A percentile compares a stretch with the other conserved stretches of the same genome.
phyloP scores from a whole-genome alignment of 1,284 basidiomycete species.

The Cerioporus squamosus region DNA sequence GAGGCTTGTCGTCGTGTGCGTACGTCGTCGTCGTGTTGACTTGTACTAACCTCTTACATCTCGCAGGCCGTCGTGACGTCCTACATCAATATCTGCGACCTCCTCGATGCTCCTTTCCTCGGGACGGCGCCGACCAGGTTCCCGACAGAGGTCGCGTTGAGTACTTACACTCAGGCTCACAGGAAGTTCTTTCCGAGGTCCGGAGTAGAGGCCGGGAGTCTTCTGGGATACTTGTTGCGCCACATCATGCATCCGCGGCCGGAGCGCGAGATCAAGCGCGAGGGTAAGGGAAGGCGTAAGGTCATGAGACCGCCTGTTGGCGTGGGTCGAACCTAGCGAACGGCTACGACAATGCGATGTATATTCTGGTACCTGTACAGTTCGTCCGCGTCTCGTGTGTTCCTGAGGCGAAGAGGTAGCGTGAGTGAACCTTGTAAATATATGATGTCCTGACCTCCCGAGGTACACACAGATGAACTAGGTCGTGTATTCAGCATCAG shows the following conservation, averaged over 20 bases:
- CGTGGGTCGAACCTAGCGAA: too few relatives aligned
- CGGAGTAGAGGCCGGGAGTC: conserved; percentile 37
- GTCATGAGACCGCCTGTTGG: too few relatives aligned
- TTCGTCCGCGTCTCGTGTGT: too few relatives aligned
- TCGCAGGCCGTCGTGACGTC: conserved; percentile 9
- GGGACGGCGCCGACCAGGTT: conserved; percentile 1
- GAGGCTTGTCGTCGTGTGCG: neutral
- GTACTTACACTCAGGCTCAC: conserved; percentile 34
- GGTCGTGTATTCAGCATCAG: too few relatives aligned
- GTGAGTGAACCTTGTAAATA: too few relatives aligned
- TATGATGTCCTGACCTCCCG: too few relatives aligned
- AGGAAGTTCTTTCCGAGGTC: conserved; percentile 36
- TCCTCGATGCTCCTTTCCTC: conserved; percentile 30
- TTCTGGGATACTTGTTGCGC: conserved; percentile 30
- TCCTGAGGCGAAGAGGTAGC: too few relatives aligned
- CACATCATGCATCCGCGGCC: neutral
- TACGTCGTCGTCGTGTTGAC: neutral
- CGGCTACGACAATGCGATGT: too few relatives aligned
- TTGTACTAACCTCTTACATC: neutral
- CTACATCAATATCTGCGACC: conserved; percentile 42
- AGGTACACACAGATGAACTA: too few relatives aligned
- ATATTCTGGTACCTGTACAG: too few relatives aligned
- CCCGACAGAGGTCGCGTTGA: neutral
- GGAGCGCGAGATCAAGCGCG: neutral
- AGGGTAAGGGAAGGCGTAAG: neutral